Base-by-base conservation (phyloP, 257 asterid genomes). In the Verbascum thapsus region DNA sequence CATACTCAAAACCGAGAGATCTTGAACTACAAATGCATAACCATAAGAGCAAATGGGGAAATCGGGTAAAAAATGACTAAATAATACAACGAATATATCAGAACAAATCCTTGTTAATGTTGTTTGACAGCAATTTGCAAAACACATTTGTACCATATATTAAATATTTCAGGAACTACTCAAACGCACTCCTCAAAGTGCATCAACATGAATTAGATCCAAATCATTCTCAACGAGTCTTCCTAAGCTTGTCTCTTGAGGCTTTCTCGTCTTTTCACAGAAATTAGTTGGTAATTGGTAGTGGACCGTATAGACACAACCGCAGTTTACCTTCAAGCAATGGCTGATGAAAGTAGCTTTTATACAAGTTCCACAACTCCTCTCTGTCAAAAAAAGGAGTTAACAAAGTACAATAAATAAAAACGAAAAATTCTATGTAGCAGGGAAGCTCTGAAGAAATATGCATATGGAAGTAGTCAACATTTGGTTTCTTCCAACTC, bases 341-440 rank as follows among this genome's bases (percentile, higher is more conserved):
- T 23, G 73, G 83, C 56, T 79, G 80, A 68, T 92, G 94, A 61
- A 92, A 80, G 63, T 71, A 83, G 80, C 75, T 82, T 78, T 60
- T 78, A 48, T 89, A 87, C 76, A 92, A 68, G 61, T 85, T 94
- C 99, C 99, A 92, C 65, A 92, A 87, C 84, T 89, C 99, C 34
- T 92, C 95, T 62, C 99, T 92, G 94, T 53, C 70, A 66, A 47
- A 61, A 30, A 57, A 42, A 8, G 38, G 26, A 49, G 61, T 35
- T 10, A n/a, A 53, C 26, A 47, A 42, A 67, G 48, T 48, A 69
- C 17, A 2, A 32, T 56, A 18, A 10, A n/a, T n/a, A n/a, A 19
- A 47, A 32, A 32, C 12, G 34, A 23, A 13, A 58, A 23, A 42
- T 45, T 50, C 13, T 40, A 48, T 53, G 23, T 34, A 54, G 8